A percentile compares a stretch with the other conserved stretches of the same genome.
These are phyloP conservation scores for Coemansia sp. DNA, from an alignment of 192 early-diverging fungal genomes.

Conservation along the genomic window DNA sequence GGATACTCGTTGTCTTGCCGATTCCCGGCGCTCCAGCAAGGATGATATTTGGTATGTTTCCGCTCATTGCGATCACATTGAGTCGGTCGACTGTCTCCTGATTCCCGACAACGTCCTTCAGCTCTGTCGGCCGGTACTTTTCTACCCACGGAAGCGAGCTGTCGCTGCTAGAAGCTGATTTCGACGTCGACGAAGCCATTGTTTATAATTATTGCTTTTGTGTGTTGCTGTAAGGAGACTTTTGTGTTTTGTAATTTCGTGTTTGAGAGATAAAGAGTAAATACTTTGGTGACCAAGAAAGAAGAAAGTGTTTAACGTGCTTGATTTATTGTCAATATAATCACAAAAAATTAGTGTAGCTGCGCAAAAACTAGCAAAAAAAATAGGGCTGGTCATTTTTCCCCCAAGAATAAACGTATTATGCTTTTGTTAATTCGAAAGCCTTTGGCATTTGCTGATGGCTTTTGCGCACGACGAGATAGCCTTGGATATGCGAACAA, in stretches of 20 bases:
- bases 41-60: conserved; percentile 96
- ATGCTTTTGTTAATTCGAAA: background rate
- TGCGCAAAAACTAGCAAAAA: background rate
- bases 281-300: background rate
- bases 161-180: conserved; percentile 19
- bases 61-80: conserved; percentile 80
- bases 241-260: background rate
- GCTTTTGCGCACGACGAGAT: conserved; percentile 27
- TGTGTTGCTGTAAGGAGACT: background rate
- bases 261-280: background rate
- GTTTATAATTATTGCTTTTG: conserved; percentile 4
- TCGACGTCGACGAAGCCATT: conserved; percentile 1
- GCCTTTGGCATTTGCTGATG: conserved; percentile 17
- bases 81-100: conserved; percentile 86
- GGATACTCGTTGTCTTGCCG: conserved; percentile 96
- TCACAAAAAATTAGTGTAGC: background rate
- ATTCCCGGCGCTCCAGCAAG: conserved; percentile 90
- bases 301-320: background rate
- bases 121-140: conserved; percentile 84
- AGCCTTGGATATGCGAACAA: conserved; percentile 24
- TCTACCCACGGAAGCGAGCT: conserved; percentile 66
- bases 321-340: background rate
- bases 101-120: conserved; percentile 95
- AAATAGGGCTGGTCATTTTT: background rate
- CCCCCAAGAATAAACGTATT: too few relatives aligned